Percentiles rank a stretch among this genome's conserved stretches.
These are phyloP conservation scores for Stentor roeselii DNA, from an alignment of 73 alveolate species.

Conservation along the genomic window DNA sequence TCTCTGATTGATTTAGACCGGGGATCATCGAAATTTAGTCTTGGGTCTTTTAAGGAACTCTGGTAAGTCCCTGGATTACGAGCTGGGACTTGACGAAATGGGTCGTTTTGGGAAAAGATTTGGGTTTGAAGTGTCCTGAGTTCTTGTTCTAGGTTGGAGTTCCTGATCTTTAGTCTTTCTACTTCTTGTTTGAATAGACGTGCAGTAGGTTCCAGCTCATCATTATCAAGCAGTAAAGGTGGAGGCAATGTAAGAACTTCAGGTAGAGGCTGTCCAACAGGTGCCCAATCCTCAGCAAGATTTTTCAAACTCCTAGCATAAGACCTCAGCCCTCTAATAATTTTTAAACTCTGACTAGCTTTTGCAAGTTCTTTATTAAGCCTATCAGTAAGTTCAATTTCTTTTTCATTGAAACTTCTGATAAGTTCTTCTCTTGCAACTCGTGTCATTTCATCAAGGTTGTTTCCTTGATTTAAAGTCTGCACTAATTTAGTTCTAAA, in stretches of 20 bases:
- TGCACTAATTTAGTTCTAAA: constrained; percentile 77
- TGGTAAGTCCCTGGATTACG: not conserved
- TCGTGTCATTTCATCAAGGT: not conserved
- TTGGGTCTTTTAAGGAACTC: too few species aligned
- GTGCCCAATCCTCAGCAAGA: constrained; percentile 96
- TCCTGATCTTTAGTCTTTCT: constrained; percentile 88
- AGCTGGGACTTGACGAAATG: not conserved
- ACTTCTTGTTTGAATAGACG: constrained; percentile 83
- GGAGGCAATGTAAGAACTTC: constrained; percentile 92
- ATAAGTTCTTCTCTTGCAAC: constrained; percentile 91
- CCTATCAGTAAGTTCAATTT: constrained; percentile 80
- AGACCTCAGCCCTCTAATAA: constrained; percentile 70
- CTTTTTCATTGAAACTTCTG: constrained; percentile 95
- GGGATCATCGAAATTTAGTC: too few species aligned
- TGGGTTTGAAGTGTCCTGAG: constrained; percentile 44
- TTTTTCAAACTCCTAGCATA: constrained; percentile 93
- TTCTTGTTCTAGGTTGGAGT: constrained; percentile 82
- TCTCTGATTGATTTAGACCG: too few species aligned
- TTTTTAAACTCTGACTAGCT: not conserved
- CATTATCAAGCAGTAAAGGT: constrained; percentile 88
- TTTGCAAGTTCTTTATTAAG: constrained; percentile 85
- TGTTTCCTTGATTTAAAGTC: constrained; percentile 60
- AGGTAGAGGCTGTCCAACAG: constrained; percentile 94
- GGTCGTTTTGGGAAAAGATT: constrained; percentile 28
- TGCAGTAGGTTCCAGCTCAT: constrained; percentile 81